Evolutionary conservation across 345 rosid genomes (phyloP), one percentile per base, ranked within the genome.

Genomic region (Limnanthes douglasii): DNA sequence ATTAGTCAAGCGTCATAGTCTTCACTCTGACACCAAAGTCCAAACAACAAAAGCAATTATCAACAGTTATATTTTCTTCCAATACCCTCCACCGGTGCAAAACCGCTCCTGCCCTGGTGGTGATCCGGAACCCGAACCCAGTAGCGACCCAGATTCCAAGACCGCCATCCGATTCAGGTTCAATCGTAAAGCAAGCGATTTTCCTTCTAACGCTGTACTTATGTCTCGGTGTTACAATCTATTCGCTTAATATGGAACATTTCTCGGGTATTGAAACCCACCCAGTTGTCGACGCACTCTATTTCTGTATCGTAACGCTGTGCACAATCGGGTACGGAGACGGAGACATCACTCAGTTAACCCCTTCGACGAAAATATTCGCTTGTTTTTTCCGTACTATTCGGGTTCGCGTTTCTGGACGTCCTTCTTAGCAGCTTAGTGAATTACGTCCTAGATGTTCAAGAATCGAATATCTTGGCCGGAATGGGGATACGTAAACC

Each of bases 251-350:
- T 35, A 34, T 59, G 20, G 79, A 80, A 11, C 57, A 61, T 11
- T 80, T 69, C 68, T 70, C 79, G 1, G 86, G 79, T 3, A 39
- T 59, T n/a, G 86, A 80, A 28, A 80, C 93, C n/a, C 76, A 80
- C 56, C 79, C 93, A 1, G 73, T 72, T 0, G 77, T 80, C 25
- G 93, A 80, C 37, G 86, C 93, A 4, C 68, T 80, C 17, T 80
- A 80, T 36, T 80, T 69, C 56, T 80, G 86, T 39, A 72, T 80
- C 34, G 93, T 80, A 44, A 79, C 85, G 9, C 69, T 75, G 78
- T 79, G 93, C 46, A 79, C 93, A 0, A 80, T 80, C 11, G 93
- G 93, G 9, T 80, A 80, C 15, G 93, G 93, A 8, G 93, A 80
- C 15, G 93, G 93, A 8, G 93, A 80, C 38, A 80, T 80, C 8